Evolutionary conservation across 1,139 yeast genomes (phyloP), one percentile per base, ranked within the genome.

Genomic region (Yamadazyma sp.): DNA sequence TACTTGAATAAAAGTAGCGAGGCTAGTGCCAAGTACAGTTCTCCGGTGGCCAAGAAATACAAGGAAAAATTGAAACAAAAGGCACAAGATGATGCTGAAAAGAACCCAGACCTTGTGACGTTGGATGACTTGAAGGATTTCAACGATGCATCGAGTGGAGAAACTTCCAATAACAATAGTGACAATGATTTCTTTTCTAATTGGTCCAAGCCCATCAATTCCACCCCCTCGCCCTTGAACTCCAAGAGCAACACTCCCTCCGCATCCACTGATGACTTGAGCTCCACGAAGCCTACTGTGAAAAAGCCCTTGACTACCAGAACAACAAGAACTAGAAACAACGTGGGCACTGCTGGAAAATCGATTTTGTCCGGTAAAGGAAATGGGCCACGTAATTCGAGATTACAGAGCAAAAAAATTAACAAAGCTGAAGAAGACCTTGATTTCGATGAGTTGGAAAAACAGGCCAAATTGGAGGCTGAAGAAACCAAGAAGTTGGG

Each of bases 361-460:
- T 64, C 71, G 6, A 69, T 70, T 35, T 62, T 71, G 45, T 65
- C 70, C 4, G 52, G 64, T 6, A 67, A 68, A 43, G 73, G 74
- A 6, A 64, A 57, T 42, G 73, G 70, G 4, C 78, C 81, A 38
- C 76, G 77, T 52, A 76, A 76, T 43, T 70, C 85, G 3, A 75
- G 82, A 51, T 60, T 81, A 37, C 70, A 78, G 14, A 76, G 80
- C 11, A 80, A 78, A 56, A 57, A 62, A 43, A 59, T 62, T 35
- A 64, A 63, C 42, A 80, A 79, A 54, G 66, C 66, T n/a, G 61
- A 62, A 6, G 80, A 79, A 24, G 88, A 84, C 25, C 77, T 92
- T 44, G 96, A 92, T 59, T 92, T 92, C 53, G 97, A 92, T 50
- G 95, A 86, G 52, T 82, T 89, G 47, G 97, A 89, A 59, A 82